Evolutionary conservation across 495 filamentous ascomycete genomes (phyloP), one percentile per base, ranked within the genome.

Genomic region (Aspergillus nidulans): DNA sequence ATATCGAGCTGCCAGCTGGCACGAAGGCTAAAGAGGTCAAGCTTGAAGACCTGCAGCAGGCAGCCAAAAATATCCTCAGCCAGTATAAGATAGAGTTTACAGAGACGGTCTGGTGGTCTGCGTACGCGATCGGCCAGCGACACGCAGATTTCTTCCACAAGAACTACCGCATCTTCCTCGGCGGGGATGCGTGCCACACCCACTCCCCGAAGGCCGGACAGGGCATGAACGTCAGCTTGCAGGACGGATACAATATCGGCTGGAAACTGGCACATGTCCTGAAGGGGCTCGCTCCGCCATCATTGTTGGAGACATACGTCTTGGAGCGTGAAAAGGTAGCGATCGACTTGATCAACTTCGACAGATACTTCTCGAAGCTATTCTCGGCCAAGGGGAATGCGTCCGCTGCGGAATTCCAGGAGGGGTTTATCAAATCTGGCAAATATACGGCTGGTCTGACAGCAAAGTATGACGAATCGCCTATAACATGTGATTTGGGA

Each of bases 201-300:
- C 82, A 85, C 57, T 78, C 79, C 12, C 82, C 82, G 0, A 84
- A 85, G 65, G 82, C 81, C 13, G 82, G 82, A 1, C 82, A 85
- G 57, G 75, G 71, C 9, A 73, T 82, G 78, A 74, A 74, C 53
- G 70, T 75, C 44, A 69, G 69, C 58, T 61, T 77, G 55, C 77
- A 79, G 56, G 77, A 83, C 53, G 70, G 74, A 12, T 75, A 78
- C 60, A 91, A 94, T 52, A 80, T 91, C 32, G 88, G 88, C 18
- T 92, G 88, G 89, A 92, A 94, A 68, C 72, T 94, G 4, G 86
- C 81, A 1, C 67, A 78, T 23, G 77, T 92, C 0, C 65, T 90
- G 12, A 78, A 71, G 28, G 84, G 84, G 12, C 69, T 77, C 39
- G 82, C 85, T 2, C 55, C 61, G 12, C 78, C 78, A 2, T 74